Evolutionary conservation across 1,284 basidiomycete species (phyloP).

Genomic region (Ustilago trichophora): DNA sequence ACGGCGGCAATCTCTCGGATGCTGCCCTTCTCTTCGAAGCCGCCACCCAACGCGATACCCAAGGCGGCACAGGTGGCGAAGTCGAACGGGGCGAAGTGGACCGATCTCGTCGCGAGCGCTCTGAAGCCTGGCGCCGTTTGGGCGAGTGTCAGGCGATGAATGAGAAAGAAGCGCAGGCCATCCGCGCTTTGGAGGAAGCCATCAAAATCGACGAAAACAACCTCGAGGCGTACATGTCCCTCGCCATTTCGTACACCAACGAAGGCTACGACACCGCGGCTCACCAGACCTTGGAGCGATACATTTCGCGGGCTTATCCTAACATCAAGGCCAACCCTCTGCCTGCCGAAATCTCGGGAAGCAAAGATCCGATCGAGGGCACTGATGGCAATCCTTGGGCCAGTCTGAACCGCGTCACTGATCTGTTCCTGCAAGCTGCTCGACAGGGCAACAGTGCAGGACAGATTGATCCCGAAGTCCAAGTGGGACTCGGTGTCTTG

Average conservation of each 20-base stretch:
- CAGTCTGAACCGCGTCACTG: slow-evolving; percentile 81
- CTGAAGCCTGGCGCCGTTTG: slow-evolving; percentile 90
- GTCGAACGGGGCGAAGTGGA: slow-evolving; percentile 73
- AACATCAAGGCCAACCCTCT: slow-evolving; percentile 69
- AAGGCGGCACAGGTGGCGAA: slow-evolving; percentile 69
- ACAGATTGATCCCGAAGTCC: slow-evolving; percentile 86
- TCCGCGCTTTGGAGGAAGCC: slow-evolving; percentile 70
- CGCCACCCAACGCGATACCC: slow-evolving; percentile 70
- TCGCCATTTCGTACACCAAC: slow-evolving; percentile 97
- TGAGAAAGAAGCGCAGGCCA: slow-evolving; percentile 74
- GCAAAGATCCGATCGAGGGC: slow-evolving; percentile 68
- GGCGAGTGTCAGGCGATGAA: slow-evolving; percentile 97
- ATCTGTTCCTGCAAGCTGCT: slow-evolving; percentile 85
- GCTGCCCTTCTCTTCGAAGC: slow-evolving; percentile 85
- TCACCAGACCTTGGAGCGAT: slow-evolving; percentile 85
- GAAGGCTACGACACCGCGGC: slow-evolving; percentile 90
- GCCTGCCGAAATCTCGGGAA: slow-evolving; percentile 72
- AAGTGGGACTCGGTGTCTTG: slow-evolving; percentile 89
- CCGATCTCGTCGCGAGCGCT: slow-evolving; percentile 67
- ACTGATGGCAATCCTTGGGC: slow-evolving; percentile 77
- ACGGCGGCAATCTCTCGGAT: slow-evolving; percentile 81
- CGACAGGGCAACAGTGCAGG: slow-evolving; percentile 72
- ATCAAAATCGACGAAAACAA: slow-evolving; percentile 77
- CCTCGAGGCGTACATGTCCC: slow-evolving; percentile 70
- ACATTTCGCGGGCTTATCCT: slow-evolving; percentile 83